Evolutionary conservation across 306 rosid species (phyloP), one percentile per base, ranked within the genome.

Genomic region (Pyrus pyrifolia): DNA sequence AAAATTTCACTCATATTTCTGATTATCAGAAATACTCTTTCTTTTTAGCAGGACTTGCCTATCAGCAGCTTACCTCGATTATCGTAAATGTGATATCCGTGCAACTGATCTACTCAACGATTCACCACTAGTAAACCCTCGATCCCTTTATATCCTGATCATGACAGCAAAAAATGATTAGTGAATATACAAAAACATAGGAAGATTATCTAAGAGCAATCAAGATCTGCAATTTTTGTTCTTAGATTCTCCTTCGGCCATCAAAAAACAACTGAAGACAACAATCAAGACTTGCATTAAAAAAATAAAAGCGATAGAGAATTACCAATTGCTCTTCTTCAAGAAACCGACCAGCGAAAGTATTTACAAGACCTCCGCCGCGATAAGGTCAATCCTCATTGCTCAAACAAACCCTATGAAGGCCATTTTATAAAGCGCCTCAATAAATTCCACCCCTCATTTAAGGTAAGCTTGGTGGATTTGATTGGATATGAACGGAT

Each of bases 381-480:
- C 21, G 17, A 22, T 51, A 69, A 70, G 13, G 17, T 49, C n/a
- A 19, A 40, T 25, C 67, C 55, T 52, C 53, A 15, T 49, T 49
- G 67, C 76, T 45, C 74, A 38, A 46, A 40, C 31, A 40, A 25
- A 62, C 65, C 76, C 53, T 72, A 59, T 49, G 67, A 68, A 69
- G 76, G 76, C 57, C 67, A 45, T 61, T 49, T 59, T 74, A 62
- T 75, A 51, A 4, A 49, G 49, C 19, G 15, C 6, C 29, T 74
- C 22, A 68, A 25, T 60, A 59, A 67, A 69, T 51, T 40, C 23
- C 27, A 75, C 35, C 80, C 63, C 22, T 76, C 63, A 69, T 19
- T 69, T 80, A 80, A 69, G 84, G 84, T 60, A 80, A 70, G 23
- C 38, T 75, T 52, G 72, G 38, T 60, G 80, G 73, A 80, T 61